A percentile compares a stretch with the other conserved stretches of the same genome.
Evolutionary conservation across 1,284 basidiomycete genomes (phyloP).

Genomic region (Neonothopanus nambi): DNA sequence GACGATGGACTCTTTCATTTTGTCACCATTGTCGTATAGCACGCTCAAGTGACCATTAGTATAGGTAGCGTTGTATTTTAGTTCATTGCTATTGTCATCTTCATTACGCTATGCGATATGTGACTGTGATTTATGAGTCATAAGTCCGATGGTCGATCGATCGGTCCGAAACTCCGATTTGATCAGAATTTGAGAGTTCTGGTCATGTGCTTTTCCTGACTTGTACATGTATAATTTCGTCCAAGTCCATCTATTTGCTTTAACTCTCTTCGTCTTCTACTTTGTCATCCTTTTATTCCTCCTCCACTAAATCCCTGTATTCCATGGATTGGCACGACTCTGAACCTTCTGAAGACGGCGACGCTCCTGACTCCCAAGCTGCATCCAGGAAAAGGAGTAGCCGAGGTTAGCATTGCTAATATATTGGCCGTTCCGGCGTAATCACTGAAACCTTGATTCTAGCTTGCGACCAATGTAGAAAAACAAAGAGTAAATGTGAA

Average conservation of each 20-base stretch:
- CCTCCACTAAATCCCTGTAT: not conserved
- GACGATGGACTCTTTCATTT: slow-evolving; percentile 77
- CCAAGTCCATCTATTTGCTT: not conserved
- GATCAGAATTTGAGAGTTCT: too few species aligned
- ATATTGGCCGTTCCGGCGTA: too few species aligned
- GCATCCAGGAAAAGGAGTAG: slow-evolving; percentile 64
- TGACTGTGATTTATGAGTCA: too few species aligned
- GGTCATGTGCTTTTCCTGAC: too few species aligned
- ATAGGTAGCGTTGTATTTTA: not conserved
- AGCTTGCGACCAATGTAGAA: slow-evolving; percentile 85
- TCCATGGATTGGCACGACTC: slow-evolving; percentile 54
- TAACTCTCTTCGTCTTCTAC: slow-evolving; percentile 18
- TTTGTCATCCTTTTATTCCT: slow-evolving; percentile 15
- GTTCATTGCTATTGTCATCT: too few species aligned
- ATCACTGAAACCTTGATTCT: not conserved
- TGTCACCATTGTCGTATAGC: slow-evolving; percentile 75
- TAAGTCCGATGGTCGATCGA: too few species aligned
- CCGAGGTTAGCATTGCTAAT: slow-evolving; percentile 46
- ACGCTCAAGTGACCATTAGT: slow-evolving; percentile 65
- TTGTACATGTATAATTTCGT: not conserved
- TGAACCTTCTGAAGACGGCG: slow-evolving; percentile 61
- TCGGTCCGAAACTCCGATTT: too few species aligned
- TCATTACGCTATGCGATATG: too few species aligned
- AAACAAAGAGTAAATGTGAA: slow-evolving; percentile 86
- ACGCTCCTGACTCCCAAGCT: slow-evolving; percentile 36